Evolutionary conservation across 2,329 filamentous ascomycete species (phyloP).

Genomic region (Ambrosiella cleistominuta): DNA sequence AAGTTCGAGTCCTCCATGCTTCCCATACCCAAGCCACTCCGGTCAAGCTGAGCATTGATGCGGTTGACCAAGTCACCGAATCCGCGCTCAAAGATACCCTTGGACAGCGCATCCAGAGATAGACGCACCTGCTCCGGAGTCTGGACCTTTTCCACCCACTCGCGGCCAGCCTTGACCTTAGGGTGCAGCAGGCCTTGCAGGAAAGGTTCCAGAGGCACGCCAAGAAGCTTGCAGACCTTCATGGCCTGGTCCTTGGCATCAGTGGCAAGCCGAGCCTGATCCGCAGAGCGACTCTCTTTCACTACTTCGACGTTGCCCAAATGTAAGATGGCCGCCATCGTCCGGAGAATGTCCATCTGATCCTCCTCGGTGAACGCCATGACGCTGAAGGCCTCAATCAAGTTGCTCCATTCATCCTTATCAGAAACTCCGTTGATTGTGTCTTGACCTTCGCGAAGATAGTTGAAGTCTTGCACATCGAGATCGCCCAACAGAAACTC

Average conservation of each 20-base stretch:
- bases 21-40: conserved; percentile 58
- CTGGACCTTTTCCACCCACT: conserved; percentile 98
- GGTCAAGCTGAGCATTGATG: conserved; percentile 83
- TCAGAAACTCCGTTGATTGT: conserved; percentile 83
- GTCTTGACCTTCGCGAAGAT: conserved; percentile 82
- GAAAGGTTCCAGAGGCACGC: conserved; percentile 71
- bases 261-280: conserved; percentile 68
- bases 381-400: conserved; percentile 83
- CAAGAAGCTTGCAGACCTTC: conserved; percentile 67
- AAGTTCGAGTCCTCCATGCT: conserved; percentile 72
- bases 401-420: conserved; percentile 67
- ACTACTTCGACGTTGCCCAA: conserved; percentile 79
- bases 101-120: conserved; percentile 75
- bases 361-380: conserved; percentile 87
- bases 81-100: conserved; percentile 92
- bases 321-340: conserved; percentile 80
- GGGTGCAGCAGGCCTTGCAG: conserved; percentile 79
- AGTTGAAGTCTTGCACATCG: conserved; percentile 73
- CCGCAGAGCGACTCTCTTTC: conserved; percentile 77
- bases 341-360: conserved; percentile 65
- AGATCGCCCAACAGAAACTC: conserved; percentile 60
- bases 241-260: conserved; percentile 60
- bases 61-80: conserved; percentile 84
- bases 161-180: conserved; percentile 81
- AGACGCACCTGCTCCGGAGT: conserved; percentile 91